Conservation (phyloP, 139 green algal species). For the Choricystis sp. region DNA sequence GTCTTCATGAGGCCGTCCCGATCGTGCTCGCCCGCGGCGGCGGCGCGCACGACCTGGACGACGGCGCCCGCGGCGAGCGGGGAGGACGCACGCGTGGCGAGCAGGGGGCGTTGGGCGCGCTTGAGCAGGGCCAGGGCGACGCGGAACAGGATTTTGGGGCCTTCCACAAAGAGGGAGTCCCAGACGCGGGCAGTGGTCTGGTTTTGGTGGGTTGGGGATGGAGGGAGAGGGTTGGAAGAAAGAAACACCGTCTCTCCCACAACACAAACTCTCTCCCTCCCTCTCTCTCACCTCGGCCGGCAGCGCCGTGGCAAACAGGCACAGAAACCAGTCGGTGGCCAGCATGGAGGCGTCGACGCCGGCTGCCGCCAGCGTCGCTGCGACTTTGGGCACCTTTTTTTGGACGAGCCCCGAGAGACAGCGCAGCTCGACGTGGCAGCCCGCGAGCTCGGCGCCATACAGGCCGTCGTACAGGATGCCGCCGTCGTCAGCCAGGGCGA, state of each 20-base stretch:
- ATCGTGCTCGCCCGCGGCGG: slow-evolving; percentile 32
- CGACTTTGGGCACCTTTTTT: slow-evolving; percentile 45
- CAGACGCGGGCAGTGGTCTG: slow-evolving; percentile 36
- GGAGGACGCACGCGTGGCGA: slow-evolving; percentile 37
- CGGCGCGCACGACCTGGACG: slow-evolving; percentile 28
- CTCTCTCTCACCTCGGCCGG: no score
- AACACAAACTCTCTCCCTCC: no score
- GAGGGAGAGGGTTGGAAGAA: no score
- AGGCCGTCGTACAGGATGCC: slow-evolving; percentile 52
- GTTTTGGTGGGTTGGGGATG: no score
- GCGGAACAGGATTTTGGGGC: slow-evolving; percentile 65
- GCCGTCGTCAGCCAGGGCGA: slow-evolving; percentile 27
- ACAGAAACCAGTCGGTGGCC: slow-evolving; percentile 75
- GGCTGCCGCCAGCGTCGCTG: slow-evolving; percentile 25
- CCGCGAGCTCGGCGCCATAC: slow-evolving; percentile 45
- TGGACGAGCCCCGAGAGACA: slow-evolving; percentile 26
- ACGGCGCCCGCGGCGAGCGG: slow-evolving; percentile 47
- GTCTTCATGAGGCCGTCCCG: slow-evolving; percentile 49
- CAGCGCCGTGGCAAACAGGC: slow-evolving; percentile 54
- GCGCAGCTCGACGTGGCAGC: slow-evolving; percentile 67
- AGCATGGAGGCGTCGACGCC: slow-evolving; percentile 57
- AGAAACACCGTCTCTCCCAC: no score
- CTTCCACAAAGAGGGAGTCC: slow-evolving; percentile 53
- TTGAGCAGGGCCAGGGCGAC: slow-evolving; percentile 65
- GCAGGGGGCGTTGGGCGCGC: slow-evolving; percentile 33